Base-by-base conservation (phyloP, 768 basidiomycete genomes). In the Mycena chlorophos region DNA sequence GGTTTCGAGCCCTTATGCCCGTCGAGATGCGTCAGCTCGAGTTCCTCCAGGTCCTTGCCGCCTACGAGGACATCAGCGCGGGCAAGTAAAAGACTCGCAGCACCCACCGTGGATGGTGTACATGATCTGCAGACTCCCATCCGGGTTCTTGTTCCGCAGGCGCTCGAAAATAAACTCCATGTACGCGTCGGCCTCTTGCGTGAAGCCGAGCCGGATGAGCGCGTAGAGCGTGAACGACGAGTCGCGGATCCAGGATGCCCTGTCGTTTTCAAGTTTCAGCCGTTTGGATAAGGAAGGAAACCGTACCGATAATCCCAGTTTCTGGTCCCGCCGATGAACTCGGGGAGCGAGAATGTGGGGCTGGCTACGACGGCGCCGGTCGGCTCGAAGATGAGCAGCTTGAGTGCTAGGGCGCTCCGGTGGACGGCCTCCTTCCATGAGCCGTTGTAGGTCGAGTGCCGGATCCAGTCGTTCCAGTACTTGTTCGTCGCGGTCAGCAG, bases 401-500 rank as follows among this genome's bases (percentile, higher is more conserved):
- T 98, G 59, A 98, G 76, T 0, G 94, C 91, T n/a, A 98, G 78
- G 1, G 94, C 96, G 54, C 91, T 94, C 22, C 95, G 84, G 65
- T 93, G 85, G 4, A 98, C 94, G 2, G 89, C 87, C 69, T 99
- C 97, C 63, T 95, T 89, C 97, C 97, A 99, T 16, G 92, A 83
- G 0, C 96, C 97, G 14, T 80, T 81, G 70, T 99, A 99, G 0
- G 89, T 93, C 29, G 89, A 92, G 61, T 83, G 81, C n/a, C 83
- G 78, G 63, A 97, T 87, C 95, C 95, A 98, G 20, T 82, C 74
- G 58, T 85, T 85, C 94, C 94, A 98, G 69, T 90, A 97, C 23
- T 71, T 71, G 58, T 86, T 86, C 3, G 95, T 97, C 4, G 83
- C 89, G 47, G 74, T 71, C 26, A 90, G 73, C 16, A 92, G 69